A percentile compares a stretch with the other conserved stretches of the same genome.
phyloP scores from a whole-genome alignment of 805 yeast species.

The Hanseniaspora pseudoguilliermondii region DNA sequence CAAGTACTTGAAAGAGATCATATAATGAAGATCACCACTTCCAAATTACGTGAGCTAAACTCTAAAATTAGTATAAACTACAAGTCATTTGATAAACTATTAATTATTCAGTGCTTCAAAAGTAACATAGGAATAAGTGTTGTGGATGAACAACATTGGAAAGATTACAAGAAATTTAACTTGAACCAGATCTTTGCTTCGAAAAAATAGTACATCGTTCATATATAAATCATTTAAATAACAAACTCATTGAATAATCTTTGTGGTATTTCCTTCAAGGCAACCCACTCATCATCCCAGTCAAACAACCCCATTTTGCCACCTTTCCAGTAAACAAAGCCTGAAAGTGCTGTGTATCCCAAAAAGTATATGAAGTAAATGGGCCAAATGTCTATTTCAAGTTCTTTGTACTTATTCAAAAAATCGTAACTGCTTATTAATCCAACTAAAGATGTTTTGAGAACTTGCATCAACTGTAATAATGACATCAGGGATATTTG shows the following conservation, averaged over 20 bases:
- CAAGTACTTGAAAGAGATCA: conserved; percentile 56
- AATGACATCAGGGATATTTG: conserved; percentile 8
- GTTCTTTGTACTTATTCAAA: conserved; percentile 4
- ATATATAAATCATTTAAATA: not conserved
- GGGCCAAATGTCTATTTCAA: conserved; percentile 11
- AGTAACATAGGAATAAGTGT: conserved; percentile 80
- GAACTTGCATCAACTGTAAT: conserved; percentile 3
- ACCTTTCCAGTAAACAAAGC: conserved; percentile 12
- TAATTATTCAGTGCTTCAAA: conserved; percentile 80
- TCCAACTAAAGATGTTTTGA: conserved; percentile 6
- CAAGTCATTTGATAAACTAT: conserved; percentile 61
- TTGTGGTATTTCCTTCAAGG: conserved; percentile 2
- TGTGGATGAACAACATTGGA: conserved; percentile 44
- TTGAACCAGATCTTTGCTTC: conserved; percentile 63
- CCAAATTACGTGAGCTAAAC: conserved; percentile 30
- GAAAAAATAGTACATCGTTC: conserved; percentile 19
- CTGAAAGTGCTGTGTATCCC: conserved; percentile 4
- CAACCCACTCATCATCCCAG: conserved; percentile 12
- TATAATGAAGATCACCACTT: conserved; percentile 63
- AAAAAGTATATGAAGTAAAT: conserved; percentile 7
- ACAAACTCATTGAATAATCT: conserved; percentile 4
- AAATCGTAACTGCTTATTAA: not conserved
- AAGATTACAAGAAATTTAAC: conserved; percentile 54
- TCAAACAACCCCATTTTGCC: conserved; percentile 13
- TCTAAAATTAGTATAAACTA: not conserved